Evolutionary conservation across 2,329 filamentous ascomycete genomes (phyloP), one percentile per base, ranked within the genome.

Genomic region (Fusarium sp.): DNA sequence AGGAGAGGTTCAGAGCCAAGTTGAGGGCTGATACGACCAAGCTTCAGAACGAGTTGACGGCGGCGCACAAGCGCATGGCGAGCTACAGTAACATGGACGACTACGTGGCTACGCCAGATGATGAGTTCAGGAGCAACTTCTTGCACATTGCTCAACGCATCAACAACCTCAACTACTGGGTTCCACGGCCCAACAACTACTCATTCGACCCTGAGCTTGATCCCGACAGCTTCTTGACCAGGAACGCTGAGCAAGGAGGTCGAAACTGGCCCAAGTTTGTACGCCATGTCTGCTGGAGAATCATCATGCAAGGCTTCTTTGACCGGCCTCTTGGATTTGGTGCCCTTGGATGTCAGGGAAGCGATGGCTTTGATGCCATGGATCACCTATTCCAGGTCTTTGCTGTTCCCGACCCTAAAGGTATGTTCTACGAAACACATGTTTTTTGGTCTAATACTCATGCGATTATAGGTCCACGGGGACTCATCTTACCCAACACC

Each of bases 251-350:
- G 4, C 70, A 70, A 6, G 70, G 68, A 11, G 64, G 65, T 25
- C 57, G 68, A 11, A 68, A 59, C 32, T 72, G 68, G 68, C 68
- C 70, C 30, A 68, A 66, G 43, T 70, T 70, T 38, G 57, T 70
- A 6, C 61, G 64, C 4, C 60, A 62, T 14, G 14, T 72, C 5
- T 72, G 68, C 58, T 72, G 70, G 70, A 61, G 58, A 11, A 43
- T 25, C 22, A 40, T 72, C 12, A 4, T 61, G 35, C 63, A 45
- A 3, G 68, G 68, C 8, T 68, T 72, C 61, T 70, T 63, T 30
- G 32, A 43, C 10, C 68, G 61, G 17, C 58, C 62, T 37, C 52
- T 64, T 0, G 70, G 70, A 6, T 70, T 72, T 20, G 70, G 70
- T 6, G 70, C 54, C 12, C 35, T 72, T 8, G 70, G 70, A 8